Evolutionary conservation across 129 eudicot genomes (phyloP).

Genomic region (Mikania micrantha): DNA sequence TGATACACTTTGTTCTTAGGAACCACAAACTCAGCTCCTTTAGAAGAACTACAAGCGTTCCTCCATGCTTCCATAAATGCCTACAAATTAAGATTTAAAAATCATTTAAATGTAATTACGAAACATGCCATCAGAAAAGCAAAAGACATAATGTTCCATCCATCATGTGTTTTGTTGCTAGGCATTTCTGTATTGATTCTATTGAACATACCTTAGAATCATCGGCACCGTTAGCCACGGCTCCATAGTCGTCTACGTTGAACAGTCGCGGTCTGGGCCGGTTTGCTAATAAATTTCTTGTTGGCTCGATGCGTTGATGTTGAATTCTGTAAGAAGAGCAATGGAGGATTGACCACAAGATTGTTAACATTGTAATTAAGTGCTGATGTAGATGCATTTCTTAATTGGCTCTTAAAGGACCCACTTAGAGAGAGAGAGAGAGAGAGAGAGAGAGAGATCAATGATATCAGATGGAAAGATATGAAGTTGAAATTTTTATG

Average conservation of each 20-base stretch:
- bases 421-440: not conserved
- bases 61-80: conserved; percentile 85
- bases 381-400: conserved; percentile 36
- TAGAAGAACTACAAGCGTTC: conserved; percentile 53
- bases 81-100: conserved; percentile 21
- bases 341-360: conserved; percentile 26
- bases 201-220: conserved; percentile 37
- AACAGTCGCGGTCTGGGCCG: not conserved
- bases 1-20: conserved; percentile 50
- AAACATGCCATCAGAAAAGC: conserved; percentile 5
- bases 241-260: conserved; percentile 62
- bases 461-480: conserved; percentile 8
- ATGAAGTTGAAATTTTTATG: conserved; percentile 16
- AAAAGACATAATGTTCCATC: not conserved
- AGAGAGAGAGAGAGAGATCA: conserved; percentile 11
- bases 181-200: not conserved
- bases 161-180: conserved; percentile 4
- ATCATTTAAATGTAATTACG: not conserved
- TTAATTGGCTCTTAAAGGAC: not conserved
- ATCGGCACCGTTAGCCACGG: conserved; percentile 41
- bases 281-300: conserved; percentile 12
- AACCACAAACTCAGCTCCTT: conserved; percentile 39
- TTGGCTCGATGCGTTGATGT: conserved; percentile 5
- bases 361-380: conserved; percentile 15
- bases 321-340: conserved; percentile 11